Evolutionary conservation across 2,329 filamentous ascomycete species (phyloP).

Genomic region (Phialophora expanda): DNA sequence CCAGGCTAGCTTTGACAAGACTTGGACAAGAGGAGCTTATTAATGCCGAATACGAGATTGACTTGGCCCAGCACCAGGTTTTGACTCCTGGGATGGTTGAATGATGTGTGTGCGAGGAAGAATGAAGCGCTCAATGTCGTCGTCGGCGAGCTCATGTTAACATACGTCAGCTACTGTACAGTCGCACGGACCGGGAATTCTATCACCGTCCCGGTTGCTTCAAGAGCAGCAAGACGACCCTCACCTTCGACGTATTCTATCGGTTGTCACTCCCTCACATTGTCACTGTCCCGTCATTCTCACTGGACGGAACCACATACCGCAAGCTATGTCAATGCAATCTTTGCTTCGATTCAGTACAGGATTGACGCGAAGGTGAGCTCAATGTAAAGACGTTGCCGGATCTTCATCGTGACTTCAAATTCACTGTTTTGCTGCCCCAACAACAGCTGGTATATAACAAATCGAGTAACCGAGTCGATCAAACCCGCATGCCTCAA

Average conservation of each 20-base stretch:
- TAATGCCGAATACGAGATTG: too few relatives aligned
- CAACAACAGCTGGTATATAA: not conserved
- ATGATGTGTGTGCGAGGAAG: not conserved
- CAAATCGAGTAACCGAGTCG: not conserved
- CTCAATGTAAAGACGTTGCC: not conserved
- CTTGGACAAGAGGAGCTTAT: too few relatives aligned
- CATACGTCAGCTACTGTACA: not conserved
- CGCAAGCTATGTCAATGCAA: not conserved
- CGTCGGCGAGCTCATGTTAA: not conserved
- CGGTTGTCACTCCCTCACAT: not conserved
- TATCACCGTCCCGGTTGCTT: not conserved
- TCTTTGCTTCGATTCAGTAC: not conserved
- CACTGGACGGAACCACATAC: not conserved
- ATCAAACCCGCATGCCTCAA: not conserved
- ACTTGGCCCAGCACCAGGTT: too few relatives aligned
- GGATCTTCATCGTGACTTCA: slow-evolving; percentile 9
- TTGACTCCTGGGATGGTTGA: too few relatives aligned
- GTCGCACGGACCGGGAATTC: not conserved
- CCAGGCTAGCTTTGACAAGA: too few relatives aligned
- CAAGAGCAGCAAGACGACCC: not conserved
- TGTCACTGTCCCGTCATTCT: not conserved
- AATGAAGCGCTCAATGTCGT: not conserved
- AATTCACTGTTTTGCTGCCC: not conserved
- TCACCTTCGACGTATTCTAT: not conserved
- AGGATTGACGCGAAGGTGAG: slow-evolving; percentile 8